Evolutionary conservation across 2,329 filamentous ascomycete species (phyloP), one percentile per base, ranked within the genome.

Genomic region (Xylariales sp.): DNA sequence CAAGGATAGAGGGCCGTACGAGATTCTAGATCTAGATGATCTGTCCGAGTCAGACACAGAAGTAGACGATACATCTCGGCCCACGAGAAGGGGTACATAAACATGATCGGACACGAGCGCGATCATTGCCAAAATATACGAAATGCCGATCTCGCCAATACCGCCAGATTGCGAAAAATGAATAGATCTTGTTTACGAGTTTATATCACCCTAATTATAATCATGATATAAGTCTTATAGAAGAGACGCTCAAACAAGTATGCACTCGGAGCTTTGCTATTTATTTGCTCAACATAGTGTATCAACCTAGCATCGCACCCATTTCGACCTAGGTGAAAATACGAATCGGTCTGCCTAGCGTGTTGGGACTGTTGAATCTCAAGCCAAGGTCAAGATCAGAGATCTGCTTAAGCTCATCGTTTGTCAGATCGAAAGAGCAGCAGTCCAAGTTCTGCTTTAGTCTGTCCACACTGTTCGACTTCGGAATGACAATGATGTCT

Each of bases 401-500:
- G 46, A 81, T 81, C 34, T 67, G 63, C 48, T 77, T 60, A 18
- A 84, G 61, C 44, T 82, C 80, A 3, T 65, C 61, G 31, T 72
- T 54, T 15, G 60, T 65, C 16, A 81, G 59, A 42, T 78, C 64
- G 56, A 76, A 81, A 37, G 65, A 65, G 50, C 62, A 69, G 36
- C 74, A 71, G 43, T 78, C 71, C 50, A 80, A 56, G 58, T 78
- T 78, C 61, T 75, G 65, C 53, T 64, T 62, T 28, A 78, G 60
- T 31, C 71, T 51, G n/a, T 62, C 57, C 44, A 69, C 68, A 52
- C 71, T 71, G 58, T 78, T 79, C 44, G 70, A 74, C 68, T 82
- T 82, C 29, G 78, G 78, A 42, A 82, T 82, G 40, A 82, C 76
- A 14, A 76, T 74, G 39, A 82, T 64, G 12, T 69, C 66, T 22